Base-by-base conservation (phyloP, 2,329 filamentous ascomycete species). In the Samsoniella hepiali region DNA sequence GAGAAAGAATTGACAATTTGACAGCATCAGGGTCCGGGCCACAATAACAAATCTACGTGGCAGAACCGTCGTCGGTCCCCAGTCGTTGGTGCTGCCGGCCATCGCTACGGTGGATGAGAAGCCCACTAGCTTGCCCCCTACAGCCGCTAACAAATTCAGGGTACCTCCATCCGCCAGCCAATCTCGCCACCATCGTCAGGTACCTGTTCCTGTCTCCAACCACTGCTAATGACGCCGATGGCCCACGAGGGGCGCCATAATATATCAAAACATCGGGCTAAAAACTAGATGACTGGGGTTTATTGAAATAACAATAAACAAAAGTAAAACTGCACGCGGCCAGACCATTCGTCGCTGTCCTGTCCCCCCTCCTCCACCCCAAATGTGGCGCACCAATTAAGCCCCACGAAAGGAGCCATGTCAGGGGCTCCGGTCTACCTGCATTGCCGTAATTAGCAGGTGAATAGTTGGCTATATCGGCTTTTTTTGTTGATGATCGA, bases 321-420 rank as follows among this genome's bases (percentile, higher is more conserved):
- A 32, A 38, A 57, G 8, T 27, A 17, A 45, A 8, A 7, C 47
- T 6, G 42, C 42, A 45, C 38, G 44, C 42, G 31, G 29, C 15
- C 42, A 36, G 15, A 40, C 29, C 13, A 22, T 31, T 57, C 15
- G 27, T 45, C 11, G 44, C 32, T 27, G 8, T 57, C 38, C 5
- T 31, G n/a, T 17, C 9, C 11, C 17, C 29, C 42, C 40, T 17
- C 9, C 11, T 17, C 29, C 42, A 29, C 55, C 22, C 36, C 40
- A 55, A 56, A 31, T 11, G 45, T 59, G 57, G 57, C 42, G 22
- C 44, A 45, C 57, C 54, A 56, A 56, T 56, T 29, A 42, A 34
- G 42, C 55, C 42, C 40, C 27, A 2, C 29, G 34, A 29, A 58
- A 29, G 56, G 45, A 40, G 22, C 57, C 57, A 42, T 50, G 45